A percentile compares a stretch with the other conserved stretches of the same genome.
These are phyloP conservation scores for Diaporthe caulivora DNA, from an alignment of 2,329 filamentous ascomycete genomes.

Conservation along the genomic window DNA sequence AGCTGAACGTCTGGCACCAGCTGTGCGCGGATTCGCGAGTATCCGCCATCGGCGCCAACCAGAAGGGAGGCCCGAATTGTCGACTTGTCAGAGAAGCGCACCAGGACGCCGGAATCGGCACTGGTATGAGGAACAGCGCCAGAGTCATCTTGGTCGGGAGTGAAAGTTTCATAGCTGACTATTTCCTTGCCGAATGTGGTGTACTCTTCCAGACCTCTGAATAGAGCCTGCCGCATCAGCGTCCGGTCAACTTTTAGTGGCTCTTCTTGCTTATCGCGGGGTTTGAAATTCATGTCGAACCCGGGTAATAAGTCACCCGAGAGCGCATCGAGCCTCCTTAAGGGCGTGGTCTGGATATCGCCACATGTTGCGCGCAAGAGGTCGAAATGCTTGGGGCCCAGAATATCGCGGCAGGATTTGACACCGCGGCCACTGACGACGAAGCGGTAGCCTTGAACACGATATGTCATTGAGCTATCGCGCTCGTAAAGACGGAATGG, in stretches of 20 bases:
- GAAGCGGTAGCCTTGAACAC: constrained; percentile 15
- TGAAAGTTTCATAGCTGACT: background rate
- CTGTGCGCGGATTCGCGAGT: background rate
- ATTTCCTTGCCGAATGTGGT: constrained; percentile 20
- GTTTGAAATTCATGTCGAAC: background rate
- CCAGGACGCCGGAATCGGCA: background rate
- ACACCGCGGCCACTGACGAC: constrained; percentile 4
- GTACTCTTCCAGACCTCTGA: constrained; percentile 2
- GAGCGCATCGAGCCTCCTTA: background rate
- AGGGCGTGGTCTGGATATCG: background rate
- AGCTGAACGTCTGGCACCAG: background rate
- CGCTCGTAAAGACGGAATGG: constrained; percentile 9
- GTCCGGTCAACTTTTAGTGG: constrained; percentile 7
- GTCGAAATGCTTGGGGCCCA: background rate
- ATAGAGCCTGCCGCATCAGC: background rate
- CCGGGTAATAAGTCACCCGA: background rate
- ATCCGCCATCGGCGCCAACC: constrained; percentile 1
- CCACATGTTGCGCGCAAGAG: constrained; percentile 7
- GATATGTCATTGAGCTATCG: background rate
- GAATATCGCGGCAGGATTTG: constrained; percentile 6
- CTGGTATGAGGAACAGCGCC: background rate
- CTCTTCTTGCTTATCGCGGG: background rate
- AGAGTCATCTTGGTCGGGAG: background rate
- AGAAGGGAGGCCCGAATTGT: constrained; percentile 4
- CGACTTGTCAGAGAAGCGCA: constrained; percentile 2